Evolutionary conservation across 192 early-diverging fungal genomes (phyloP).

Genomic region (Phlyctochytrium bullatum): DNA sequence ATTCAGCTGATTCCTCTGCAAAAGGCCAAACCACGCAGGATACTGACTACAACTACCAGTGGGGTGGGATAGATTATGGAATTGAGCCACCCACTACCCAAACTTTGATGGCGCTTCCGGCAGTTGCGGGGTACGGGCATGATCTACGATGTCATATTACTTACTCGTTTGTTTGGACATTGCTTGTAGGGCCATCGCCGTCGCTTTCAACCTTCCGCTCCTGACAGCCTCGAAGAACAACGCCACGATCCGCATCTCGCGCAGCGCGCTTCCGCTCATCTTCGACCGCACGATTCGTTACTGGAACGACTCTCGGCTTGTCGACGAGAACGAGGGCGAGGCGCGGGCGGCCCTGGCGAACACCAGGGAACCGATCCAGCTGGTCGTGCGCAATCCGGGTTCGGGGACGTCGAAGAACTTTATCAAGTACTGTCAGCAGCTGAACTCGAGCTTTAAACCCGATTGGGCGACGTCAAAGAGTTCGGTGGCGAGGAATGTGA

Average conservation of each 20-base stretch:
- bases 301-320: slow-evolving; percentile 17
- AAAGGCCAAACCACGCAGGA: not conserved
- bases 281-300: slow-evolving; percentile 12
- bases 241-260: slow-evolving; percentile 8
- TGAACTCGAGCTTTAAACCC: not conserved
- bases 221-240: not conserved
- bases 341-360: not conserved
- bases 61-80: not conserved
- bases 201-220: not conserved
- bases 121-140: not conserved
- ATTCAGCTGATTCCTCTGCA: not conserved
- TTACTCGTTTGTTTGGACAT: not conserved
- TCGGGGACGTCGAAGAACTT: slow-evolving; percentile 18
- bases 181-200: not conserved
- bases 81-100: not conserved
- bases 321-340: not conserved
- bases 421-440: not conserved
- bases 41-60: not conserved
- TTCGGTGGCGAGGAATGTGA: too few species aligned
- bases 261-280: slow-evolving; percentile 13
- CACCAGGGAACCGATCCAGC: slow-evolving; percentile 8
- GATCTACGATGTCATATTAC: not conserved
- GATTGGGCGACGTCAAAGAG: slow-evolving; percentile 1
- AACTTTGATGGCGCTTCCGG: not conserved
- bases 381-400: slow-evolving; percentile 11